Base-by-base conservation (phyloP, 2,329 filamentous ascomycete genomes). In the Fusarium sulawesiense region DNA sequence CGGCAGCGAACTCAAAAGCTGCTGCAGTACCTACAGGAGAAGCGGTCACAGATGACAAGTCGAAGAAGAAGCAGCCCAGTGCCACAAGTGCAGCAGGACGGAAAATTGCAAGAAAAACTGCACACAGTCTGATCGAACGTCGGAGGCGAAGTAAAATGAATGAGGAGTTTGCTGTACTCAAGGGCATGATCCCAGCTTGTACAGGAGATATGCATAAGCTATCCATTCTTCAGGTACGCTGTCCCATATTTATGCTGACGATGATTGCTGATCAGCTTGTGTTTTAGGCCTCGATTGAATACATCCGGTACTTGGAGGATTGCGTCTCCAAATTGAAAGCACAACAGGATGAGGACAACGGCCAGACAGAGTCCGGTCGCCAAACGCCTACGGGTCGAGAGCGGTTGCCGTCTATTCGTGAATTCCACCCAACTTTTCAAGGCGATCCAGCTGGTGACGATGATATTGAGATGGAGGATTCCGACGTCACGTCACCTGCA, bases 181-280 rank as follows among this genome's bases (percentile, higher is more conserved):
- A 98, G 82, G 88, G 91, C 75, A 94, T 99, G 92, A 97, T 98
- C 60, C 96, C 96, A 1, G 95, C 96, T 4, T 98, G 96, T 79
- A 89, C 88, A n/a, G 94, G 94, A 9, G 95, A 98, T 76, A 98
- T 98, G 96, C 96, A 98, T 80, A 99, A 99, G 81, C 83, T 98
- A 60, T 94, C 94, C 18, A 98, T 98, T 73, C 82, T 98, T 53
- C 94, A 98, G 88, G 94, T 97, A 79, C 70, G 86, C 79, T 27
- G 8, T 12, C 41, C 37, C 21, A 30, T 16, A 8, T 30, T 32
- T 25, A 11, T 23, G 14, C n/a, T n/a, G 30, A 41, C n/a, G 25
- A 48, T 47, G n/a, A 11, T 25, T 16, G 45, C 64, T 75, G 44
- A 73, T 53, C 56, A 47, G 47, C 23, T 20, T 14, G 18, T 27